Evolutionary conservation across 116 monocot genomes (phyloP).

Genomic region (Dioscorea cayenensis): DNA sequence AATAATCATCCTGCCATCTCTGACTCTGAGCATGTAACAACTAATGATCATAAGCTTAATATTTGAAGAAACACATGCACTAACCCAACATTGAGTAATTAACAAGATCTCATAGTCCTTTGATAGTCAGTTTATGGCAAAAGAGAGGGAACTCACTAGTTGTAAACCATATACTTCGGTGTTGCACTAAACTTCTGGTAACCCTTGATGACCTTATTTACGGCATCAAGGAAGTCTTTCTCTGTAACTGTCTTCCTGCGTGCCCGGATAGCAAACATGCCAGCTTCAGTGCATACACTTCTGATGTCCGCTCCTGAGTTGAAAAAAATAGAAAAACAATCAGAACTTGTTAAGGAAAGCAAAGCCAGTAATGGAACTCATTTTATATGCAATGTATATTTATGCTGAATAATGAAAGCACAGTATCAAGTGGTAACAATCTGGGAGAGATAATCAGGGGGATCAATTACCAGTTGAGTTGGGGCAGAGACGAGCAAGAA

Average conservation of each 20-base stretch:
- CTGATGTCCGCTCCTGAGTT: constrained; percentile 74
- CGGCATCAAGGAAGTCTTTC: constrained; percentile 92
- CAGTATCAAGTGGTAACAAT: not conserved
- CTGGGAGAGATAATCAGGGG: not conserved
- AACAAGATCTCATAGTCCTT: not conserved
- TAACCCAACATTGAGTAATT: too few species aligned
- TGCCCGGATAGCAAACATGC: constrained; percentile 91
- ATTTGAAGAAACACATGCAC: too few species aligned
- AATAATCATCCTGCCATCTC: too few species aligned
- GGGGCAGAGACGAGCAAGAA: constrained; percentile 92
- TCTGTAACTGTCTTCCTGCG: constrained; percentile 94
- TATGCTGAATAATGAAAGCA: not conserved
- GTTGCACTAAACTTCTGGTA: constrained; percentile 97
- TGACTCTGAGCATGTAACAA: too few species aligned
- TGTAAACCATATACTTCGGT: constrained; percentile 96
- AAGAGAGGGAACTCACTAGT: constrained; percentile 16
- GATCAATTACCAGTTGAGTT: constrained; percentile 69
- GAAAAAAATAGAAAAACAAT: not conserved
- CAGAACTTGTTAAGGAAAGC: not conserved
- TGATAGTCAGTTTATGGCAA: not conserved
- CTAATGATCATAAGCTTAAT: too few species aligned
- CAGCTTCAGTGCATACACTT: constrained; percentile 96
- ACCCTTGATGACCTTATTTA: constrained; percentile 95
- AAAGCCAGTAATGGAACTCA: too few species aligned
- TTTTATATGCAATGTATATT: not conserved